Base-by-base conservation (phyloP, 192 early-diverging fungal species). In the Rhizoclosmatium globosum region DNA sequence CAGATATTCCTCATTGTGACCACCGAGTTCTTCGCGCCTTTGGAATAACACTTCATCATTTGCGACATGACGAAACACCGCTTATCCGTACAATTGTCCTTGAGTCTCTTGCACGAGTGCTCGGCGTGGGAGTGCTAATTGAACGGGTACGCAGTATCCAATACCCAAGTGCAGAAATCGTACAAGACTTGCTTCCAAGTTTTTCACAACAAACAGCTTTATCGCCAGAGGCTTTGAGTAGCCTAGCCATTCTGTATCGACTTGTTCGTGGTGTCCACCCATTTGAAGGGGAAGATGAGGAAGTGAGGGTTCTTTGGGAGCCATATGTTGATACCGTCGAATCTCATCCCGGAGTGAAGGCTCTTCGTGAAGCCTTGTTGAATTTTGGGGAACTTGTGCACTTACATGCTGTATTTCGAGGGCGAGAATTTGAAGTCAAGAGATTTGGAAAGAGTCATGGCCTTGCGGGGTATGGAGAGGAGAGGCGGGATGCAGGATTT, bases 331-430 rank as follows among this genome's bases (percentile, higher is more conserved):
- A 72, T 59, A 11, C 9, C 2, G 47, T 57, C 4, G 70, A 72
- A 15, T 9, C 17, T 7, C 70, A 72, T 43, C 21, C 43, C 2
- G 11, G 45, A 17, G 61, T 74, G 46, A 43, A 19, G 1, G n/a
- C 72, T 39, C 46, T 74, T 23, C n/a, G 72, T 19, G 61, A 60
- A 13, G 59, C 59, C 13, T 23, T 74, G 41, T 46, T 74, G 72
- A 62, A 45, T 17, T 74, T 62, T 47, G 56, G 56, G 7, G 72
- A 74, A 62, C 17, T 74, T n/a, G 56, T 62, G 59, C 72, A 62
- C 62, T 42, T 74, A 38, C 72, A 43, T 50, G 3, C 70, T 15
- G 15, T 71, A 39, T 71, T 68, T 68, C 39, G 45, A 15, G 42
- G 39, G n/a, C 23, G 66, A 19, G 66, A 68, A 6, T 64, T 64